These are phyloP conservation scores for Penicillium sumatraense DNA, from an alignment of 2,329 filamentous ascomycete species.

Conservation along the genomic window DNA sequence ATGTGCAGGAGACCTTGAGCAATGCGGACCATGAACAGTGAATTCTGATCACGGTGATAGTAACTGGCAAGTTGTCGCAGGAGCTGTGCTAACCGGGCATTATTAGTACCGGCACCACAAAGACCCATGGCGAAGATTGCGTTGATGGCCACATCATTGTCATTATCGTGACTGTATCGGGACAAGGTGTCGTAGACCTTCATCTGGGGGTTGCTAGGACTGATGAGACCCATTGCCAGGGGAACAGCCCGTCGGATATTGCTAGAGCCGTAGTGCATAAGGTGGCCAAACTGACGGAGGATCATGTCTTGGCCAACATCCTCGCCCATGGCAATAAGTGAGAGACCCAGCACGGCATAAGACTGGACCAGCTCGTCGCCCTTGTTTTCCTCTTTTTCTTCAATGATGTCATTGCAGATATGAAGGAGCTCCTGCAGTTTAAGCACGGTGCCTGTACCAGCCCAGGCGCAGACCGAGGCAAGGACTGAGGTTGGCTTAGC, in stretches of 20 bases:
- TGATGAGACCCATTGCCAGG: conserved; percentile 93
- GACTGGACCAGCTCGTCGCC: conserved; percentile 93
- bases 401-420: conserved; percentile 96
- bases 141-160: conserved; percentile 97
- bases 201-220: conserved; percentile 98
- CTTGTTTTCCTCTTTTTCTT: conserved; percentile 92
- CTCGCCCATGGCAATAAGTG: conserved; percentile 95
- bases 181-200: conserved; percentile 99
- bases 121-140: conserved; percentile 99
- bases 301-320: conserved; percentile 99
- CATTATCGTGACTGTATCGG: conserved; percentile 96
- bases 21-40: conserved; percentile 98
- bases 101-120: conserved; percentile 95
- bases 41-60: conserved; percentile 95
- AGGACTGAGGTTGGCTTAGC: conserved; percentile 93
- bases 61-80: conserved; percentile 95
- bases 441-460: conserved; percentile 92
- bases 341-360: conserved; percentile 93
- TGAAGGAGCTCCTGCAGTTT: conserved; percentile 97
- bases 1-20: conserved; percentile 97
- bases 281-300: conserved; percentile 91
- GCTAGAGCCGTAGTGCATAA: conserved; percentile 98
- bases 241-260: conserved; percentile 97
- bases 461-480: conserved; percentile 96
- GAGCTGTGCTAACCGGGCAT: conserved; percentile 91